phyloP scores from a whole-genome alignment of 179 eudicot genomes.

The Dionaea muscipula region DNA sequence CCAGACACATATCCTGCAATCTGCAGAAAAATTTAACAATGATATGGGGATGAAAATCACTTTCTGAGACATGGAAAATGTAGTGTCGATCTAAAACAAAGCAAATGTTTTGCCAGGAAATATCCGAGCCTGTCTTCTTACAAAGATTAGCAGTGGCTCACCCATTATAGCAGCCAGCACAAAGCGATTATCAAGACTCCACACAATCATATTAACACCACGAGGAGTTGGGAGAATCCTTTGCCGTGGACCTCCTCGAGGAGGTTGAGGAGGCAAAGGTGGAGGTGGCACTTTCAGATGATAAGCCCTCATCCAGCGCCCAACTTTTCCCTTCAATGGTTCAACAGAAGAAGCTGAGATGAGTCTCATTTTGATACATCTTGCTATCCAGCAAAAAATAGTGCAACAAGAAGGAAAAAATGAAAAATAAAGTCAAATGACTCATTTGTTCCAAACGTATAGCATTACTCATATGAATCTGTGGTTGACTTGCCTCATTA shows the following conservation, averaged over 20 bases:
- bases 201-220: constrained; percentile 91
- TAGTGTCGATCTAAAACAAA: background rate
- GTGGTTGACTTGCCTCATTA: too few species aligned
- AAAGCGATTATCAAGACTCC: constrained; percentile 96
- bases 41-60: background rate
- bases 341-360: background rate
- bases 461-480: too few species aligned
- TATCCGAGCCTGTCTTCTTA: constrained; percentile 4
- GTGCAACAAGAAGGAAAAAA: background rate
- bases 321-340: constrained; percentile 50
- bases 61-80: background rate
- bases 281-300: constrained; percentile 97
- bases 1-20: constrained; percentile 99
- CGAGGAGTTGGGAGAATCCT: constrained; percentile 94
- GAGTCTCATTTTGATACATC: too few species aligned
- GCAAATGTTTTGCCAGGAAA: background rate
- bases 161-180: constrained; percentile 99
- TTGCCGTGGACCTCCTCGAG: constrained; percentile 93
- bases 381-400: too few species aligned
- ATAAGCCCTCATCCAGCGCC: constrained; percentile 79
- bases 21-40: constrained; percentile 25
- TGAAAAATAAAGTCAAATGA: background rate
- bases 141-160: constrained; percentile 12
- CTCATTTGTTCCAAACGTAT: background rate
- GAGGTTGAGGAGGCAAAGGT: constrained; percentile 88